phyloP scores from a whole-genome alignment of 257 asterid species.

The Cinchona pubescens region DNA sequence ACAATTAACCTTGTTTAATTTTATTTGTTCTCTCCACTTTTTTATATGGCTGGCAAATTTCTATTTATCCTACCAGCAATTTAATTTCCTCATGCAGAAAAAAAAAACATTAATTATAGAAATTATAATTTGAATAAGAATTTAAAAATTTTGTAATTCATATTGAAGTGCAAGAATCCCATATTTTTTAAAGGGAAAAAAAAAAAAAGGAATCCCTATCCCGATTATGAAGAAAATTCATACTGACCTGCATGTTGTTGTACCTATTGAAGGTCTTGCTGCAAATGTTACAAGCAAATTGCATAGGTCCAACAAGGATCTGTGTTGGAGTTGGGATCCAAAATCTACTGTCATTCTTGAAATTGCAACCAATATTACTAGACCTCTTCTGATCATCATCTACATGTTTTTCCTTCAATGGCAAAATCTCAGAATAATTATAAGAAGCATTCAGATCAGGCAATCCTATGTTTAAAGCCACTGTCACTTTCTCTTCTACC shows the following conservation, averaged over 20 bases:
- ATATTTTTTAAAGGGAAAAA: neutral
- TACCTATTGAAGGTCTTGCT: constrained; percentile 87
- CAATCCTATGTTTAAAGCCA: constrained; percentile 75
- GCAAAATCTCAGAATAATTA: constrained; percentile 17
- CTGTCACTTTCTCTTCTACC: constrained; percentile 46
- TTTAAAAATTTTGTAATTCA: neutral
- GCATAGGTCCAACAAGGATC: constrained; percentile 94
- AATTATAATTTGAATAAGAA: neutral
- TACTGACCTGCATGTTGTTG: constrained; percentile 98
- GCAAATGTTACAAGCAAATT: constrained; percentile 81
- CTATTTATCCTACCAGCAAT: neutral
- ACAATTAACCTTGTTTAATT: neutral
- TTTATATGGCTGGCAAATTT: neutral
- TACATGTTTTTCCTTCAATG: constrained; percentile 26
- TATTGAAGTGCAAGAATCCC: neutral
- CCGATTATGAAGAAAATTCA: neutral
- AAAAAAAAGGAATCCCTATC: neutral
- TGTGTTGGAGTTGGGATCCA: constrained; percentile 95
- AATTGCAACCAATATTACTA: constrained; percentile 19
- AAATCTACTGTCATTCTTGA: constrained; percentile 48
- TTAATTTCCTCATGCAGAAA: neutral
- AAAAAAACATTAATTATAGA: neutral
- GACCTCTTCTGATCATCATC: constrained; percentile 14
- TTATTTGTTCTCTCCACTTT: neutral
- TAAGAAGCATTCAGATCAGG: constrained; percentile 34